Base-by-base conservation (phyloP, 306 rosid species). In the Dryas alaskensis region DNA sequence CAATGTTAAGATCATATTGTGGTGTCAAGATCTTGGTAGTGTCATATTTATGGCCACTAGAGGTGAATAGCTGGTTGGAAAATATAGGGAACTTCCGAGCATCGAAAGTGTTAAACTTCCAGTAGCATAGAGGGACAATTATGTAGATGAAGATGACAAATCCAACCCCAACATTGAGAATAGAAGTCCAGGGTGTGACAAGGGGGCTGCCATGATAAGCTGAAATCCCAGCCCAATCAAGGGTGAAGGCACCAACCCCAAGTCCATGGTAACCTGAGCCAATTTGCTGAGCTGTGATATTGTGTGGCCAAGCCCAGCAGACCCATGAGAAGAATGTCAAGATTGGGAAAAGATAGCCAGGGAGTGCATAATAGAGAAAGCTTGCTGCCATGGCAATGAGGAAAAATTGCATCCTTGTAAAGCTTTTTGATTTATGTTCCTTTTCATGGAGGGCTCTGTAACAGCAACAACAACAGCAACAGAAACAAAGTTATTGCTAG, bases 131-230 rank as follows among this genome's bases (percentile, higher is more conserved):
- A 16, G 99, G 99, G 40, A 95, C 86, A 70, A 95, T 83, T 31
- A 95, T 85, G 79, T 95, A 95, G 83, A 95, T 76, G 87, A 95
- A 95, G 90, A 92, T 90, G 76, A 92, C 71, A 68, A 95, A 95
- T 75, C 99, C 99, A 74, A 88, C 71, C 17, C 93, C 99, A 31
- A 95, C 92, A 44, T 95, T 95, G 80, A 92, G 85, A 80, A 95
- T 92, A 70, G 98, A 92, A 76, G 86, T 60, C 97, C 96, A 95
- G 51, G 99, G 98, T 12, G 97, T 40, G 48, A 95, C 97, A 40
- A 95, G 90, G 4, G 99, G 99, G 81, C 98, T 95, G 52, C 99
- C 99, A 64, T 92, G 99, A 67, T 95, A 95, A 73, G 99, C 99
- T 11, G 93, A 87, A 73, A 95, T 95, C 45, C 99, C 99, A 10